Percentiles rank a stretch among this genome's conserved stretches.
Evolutionary conservation across 192 early-diverging fungal species (phyloP).

Genomic region (Geranomyces michiganensis): DNA sequence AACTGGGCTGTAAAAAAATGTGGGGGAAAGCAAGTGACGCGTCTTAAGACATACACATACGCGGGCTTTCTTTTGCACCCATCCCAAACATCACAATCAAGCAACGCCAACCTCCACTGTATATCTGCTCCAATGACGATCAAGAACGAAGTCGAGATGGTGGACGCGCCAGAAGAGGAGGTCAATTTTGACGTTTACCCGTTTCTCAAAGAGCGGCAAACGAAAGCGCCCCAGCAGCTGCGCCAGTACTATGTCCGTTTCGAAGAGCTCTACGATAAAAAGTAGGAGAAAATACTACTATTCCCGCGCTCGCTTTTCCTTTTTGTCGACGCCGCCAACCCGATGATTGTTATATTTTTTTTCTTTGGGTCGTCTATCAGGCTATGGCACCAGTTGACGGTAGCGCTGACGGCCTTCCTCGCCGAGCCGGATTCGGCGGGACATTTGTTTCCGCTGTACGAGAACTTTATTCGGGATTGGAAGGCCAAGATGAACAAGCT

Average conservation of each 20-base stretch:
- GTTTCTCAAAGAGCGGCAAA: slow-evolving; percentile 70
- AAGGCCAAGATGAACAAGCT: slow-evolving; percentile 94
- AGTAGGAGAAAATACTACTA: too few species aligned
- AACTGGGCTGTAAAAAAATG: too few species aligned
- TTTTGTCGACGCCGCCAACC: background rate
- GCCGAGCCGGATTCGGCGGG: slow-evolving; percentile 74
- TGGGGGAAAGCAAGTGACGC: too few species aligned
- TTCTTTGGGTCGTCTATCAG: slow-evolving; percentile 51
- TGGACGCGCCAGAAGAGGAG: slow-evolving; percentile 23
- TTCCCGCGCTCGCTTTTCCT: too few species aligned
- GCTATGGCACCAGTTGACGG: slow-evolving; percentile 97
- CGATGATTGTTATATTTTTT: background rate
- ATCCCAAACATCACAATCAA: too few species aligned
- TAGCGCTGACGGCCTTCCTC: slow-evolving; percentile 78
- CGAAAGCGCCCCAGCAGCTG: slow-evolving; percentile 69
- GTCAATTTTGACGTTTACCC: slow-evolving; percentile 59
- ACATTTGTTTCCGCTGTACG: slow-evolving; percentile 80
- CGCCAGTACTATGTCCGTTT: slow-evolving; percentile 80
- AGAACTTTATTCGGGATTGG: slow-evolving; percentile 92
- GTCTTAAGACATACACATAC: too few species aligned
- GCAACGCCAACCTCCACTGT: too few species aligned
- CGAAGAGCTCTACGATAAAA: slow-evolving; percentile 92
- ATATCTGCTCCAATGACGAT: background rate
- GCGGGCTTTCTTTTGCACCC: too few species aligned
- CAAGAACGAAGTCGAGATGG: slow-evolving; percentile 19